Percentiles rank a stretch among this genome's conserved stretches.
Evolutionary conservation across 208 protist species (phyloP).

Genomic region (Leishmania braziliensis): DNA sequence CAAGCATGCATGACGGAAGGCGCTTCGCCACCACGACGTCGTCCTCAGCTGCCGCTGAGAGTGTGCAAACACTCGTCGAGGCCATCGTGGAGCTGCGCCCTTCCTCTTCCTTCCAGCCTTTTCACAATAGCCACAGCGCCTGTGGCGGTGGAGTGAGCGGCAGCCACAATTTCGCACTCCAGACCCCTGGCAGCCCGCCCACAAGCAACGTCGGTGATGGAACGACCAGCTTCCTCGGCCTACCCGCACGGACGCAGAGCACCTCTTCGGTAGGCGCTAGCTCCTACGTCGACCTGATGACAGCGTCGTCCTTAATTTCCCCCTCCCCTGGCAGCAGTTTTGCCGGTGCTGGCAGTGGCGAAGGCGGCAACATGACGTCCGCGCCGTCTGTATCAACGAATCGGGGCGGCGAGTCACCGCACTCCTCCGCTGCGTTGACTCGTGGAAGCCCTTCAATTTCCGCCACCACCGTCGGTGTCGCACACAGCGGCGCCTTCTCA

Average conservation of each 20-base stretch:
- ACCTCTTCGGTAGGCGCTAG: conserved; percentile 10
- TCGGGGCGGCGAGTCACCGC: background rate
- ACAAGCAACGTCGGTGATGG: conserved; percentile 6
- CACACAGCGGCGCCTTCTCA: background rate
- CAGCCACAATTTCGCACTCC: conserved; percentile 5
- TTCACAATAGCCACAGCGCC: background rate
- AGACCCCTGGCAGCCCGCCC: conserved; percentile 21
- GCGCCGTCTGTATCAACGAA: background rate
- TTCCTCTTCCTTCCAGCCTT: conserved; percentile 6
- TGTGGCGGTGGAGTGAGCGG: conserved; percentile 1
- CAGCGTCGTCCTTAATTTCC: conserved; percentile 28
- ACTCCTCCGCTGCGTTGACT: background rate
- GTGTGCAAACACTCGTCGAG: conserved; percentile 36
- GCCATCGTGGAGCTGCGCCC: conserved; percentile 55
- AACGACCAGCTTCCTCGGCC: background rate
- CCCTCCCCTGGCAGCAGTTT: background rate
- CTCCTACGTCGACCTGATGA: conserved; percentile 42
- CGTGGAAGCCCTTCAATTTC: background rate
- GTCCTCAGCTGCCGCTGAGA: conserved; percentile 13
- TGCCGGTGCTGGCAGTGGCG: background rate
- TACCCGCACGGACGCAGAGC: conserved; percentile 20
- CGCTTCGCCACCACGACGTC: background rate
- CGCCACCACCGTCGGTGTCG: background rate
- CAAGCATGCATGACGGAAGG: background rate
- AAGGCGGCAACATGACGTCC: background rate